Evolutionary conservation across 345 rosid species (phyloP).

Genomic region (Cardamine resedifolia): DNA sequence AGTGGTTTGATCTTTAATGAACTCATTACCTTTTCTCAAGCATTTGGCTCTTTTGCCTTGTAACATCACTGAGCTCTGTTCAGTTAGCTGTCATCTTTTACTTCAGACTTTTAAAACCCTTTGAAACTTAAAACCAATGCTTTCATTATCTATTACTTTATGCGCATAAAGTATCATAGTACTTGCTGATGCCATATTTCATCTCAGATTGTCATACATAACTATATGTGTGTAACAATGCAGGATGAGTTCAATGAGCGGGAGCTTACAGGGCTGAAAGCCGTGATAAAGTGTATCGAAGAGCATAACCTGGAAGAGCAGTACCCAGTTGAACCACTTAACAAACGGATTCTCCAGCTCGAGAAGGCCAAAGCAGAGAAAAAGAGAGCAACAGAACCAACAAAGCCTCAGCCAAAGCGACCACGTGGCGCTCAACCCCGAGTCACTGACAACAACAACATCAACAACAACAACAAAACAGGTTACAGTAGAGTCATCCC

Average conservation of each 20-base stretch:
- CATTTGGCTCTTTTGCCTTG: not conserved
- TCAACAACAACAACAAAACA: slow-evolving; percentile 39
- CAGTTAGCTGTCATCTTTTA: slow-evolving; percentile 2
- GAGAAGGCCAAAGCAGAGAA: slow-evolving; percentile 97
- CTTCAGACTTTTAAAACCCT: not conserved
- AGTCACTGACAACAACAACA: slow-evolving; percentile 39
- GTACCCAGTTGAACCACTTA: slow-evolving; percentile 69
- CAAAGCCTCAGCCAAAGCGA: slow-evolving; percentile 92
- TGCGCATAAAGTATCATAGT: slow-evolving; percentile 14
- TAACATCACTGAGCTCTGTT: slow-evolving; percentile 8
- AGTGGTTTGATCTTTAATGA: slow-evolving; percentile 11
- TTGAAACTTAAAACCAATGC: too few relatives aligned
- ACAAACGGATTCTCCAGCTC: slow-evolving; percentile 66
- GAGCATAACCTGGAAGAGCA: slow-evolving; percentile 91
- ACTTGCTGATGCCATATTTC: not conserved
- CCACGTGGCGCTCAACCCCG: slow-evolving; percentile 80
- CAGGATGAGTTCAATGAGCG: slow-evolving; percentile 84
- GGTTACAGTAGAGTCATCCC: slow-evolving; percentile 63
- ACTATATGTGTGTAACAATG: slow-evolving; percentile 3
- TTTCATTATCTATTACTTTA: too few relatives aligned
- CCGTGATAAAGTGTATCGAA: slow-evolving; percentile 90
- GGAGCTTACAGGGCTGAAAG: slow-evolving; percentile 80
- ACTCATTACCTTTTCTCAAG: not conserved
- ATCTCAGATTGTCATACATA: not conserved
- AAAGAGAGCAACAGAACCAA: slow-evolving; percentile 76